These are phyloP conservation scores for Theobroma cacao DNA, from an alignment of 345 rosid species.

Conservation along the genomic window DNA sequence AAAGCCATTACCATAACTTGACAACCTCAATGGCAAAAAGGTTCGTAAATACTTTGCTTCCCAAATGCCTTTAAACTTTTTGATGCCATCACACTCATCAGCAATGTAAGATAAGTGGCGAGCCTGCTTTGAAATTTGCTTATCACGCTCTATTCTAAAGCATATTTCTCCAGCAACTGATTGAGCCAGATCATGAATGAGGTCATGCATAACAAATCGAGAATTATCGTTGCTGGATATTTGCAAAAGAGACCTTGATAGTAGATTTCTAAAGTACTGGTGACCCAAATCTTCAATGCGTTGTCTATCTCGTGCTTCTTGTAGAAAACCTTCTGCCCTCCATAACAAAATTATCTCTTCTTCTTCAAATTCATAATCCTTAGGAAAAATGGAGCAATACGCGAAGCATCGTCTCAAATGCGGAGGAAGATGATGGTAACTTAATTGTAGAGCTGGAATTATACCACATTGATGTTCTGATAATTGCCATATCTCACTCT, in stretches of 20 bases:
- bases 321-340: neutral
- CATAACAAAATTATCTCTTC: neutral
- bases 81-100: neutral
- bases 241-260: neutral
- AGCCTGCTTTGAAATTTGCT: neutral
- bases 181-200: slow-evolving; percentile 35
- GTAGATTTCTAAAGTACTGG: neutral
- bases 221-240: neutral
- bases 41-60: slow-evolving; percentile 36
- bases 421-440: slow-evolving; percentile 24
- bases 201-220: slow-evolving; percentile 34
- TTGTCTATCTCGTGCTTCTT: neutral
- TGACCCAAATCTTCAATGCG: neutral
- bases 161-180: slow-evolving; percentile 27
- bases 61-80: slow-evolving; percentile 26
- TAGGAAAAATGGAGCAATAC: slow-evolving; percentile 29
- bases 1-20: neutral
- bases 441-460: slow-evolving; percentile 25
- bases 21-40: slow-evolving; percentile 33
- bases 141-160: neutral
- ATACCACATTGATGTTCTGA: slow-evolving; percentile 1
- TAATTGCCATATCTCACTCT: slow-evolving; percentile 24
- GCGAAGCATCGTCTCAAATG: slow-evolving; percentile 40
- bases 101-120: neutral
- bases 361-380: neutral